A percentile compares a stretch with the other conserved stretches of the same genome.
Conservation (phyloP, 805 yeast species). For the Starmerella kuoi region DNA sequence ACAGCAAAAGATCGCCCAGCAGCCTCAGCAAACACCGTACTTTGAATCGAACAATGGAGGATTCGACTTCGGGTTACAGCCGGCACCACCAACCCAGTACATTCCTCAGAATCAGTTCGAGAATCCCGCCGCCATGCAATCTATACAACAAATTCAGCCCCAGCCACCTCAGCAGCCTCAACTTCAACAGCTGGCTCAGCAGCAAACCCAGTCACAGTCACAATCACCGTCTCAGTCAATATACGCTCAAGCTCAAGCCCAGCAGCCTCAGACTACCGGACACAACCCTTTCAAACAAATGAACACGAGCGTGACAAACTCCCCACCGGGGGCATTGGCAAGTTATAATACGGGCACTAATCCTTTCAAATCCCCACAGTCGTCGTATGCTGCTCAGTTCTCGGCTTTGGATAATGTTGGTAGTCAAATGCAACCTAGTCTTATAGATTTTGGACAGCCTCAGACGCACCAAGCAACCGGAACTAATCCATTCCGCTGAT, state of each 20-base stretch:
- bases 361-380: slow-evolving; percentile 35
- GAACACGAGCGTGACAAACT: background rate
- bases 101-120: slow-evolving; percentile 20
- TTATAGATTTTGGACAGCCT: slow-evolving; percentile 18
- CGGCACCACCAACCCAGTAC: slow-evolving; percentile 5
- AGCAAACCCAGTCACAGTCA: slow-evolving; percentile 22
- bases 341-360: slow-evolving; percentile 27
- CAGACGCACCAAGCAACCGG: slow-evolving; percentile 15
- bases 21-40: slow-evolving; percentile 11
- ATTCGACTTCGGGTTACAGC: slow-evolving; percentile 13
- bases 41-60: slow-evolving; percentile 15
- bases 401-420: slow-evolving; percentile 9
- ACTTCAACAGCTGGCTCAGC: slow-evolving; percentile 6
- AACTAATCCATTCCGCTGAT: slow-evolving; percentile 20
- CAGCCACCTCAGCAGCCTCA: slow-evolving; percentile 7
- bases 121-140: slow-evolving; percentile 6
- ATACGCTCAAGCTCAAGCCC: too few species aligned
- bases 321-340: slow-evolving; percentile 3
- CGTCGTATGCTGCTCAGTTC: slow-evolving; percentile 6
- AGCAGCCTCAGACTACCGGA: slow-evolving; percentile 11
- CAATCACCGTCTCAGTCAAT: too few species aligned
- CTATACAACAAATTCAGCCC: slow-evolving; percentile 5
- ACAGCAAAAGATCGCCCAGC: slow-evolving; percentile 19
- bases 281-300: slow-evolving; percentile 19
- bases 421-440: slow-evolving; percentile 13